These are phyloP conservation scores for Penicillium verhagenii DNA, from an alignment of 495 filamentous ascomycete genomes.

Conservation along the genomic window DNA sequence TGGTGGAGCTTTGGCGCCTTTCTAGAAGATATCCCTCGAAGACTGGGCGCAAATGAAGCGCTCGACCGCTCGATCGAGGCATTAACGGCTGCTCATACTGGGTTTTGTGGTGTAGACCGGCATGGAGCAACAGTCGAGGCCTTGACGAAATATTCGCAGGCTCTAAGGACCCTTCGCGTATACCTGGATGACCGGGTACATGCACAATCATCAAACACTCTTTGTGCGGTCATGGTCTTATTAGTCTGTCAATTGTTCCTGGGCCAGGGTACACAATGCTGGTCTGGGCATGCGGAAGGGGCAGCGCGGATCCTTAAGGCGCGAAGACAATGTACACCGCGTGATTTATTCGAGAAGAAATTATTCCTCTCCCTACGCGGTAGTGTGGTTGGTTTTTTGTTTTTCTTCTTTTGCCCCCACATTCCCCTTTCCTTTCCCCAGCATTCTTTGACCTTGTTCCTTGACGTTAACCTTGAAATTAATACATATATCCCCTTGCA, in stretches of 20 bases:
- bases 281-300: constrained; percentile 42
- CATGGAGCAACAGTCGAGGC: constrained; percentile 17
- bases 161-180: constrained; percentile 31
- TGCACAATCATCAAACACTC: constrained; percentile 37
- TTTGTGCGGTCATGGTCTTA: constrained; percentile 46
- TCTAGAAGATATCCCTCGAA: constrained; percentile 35
- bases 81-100: constrained; percentile 31
- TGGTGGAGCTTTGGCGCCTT: constrained; percentile 42
- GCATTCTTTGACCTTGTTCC: neutral
- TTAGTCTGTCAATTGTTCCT: constrained; percentile 38
- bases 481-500: neutral
- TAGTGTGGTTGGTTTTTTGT: constrained; percentile 33
- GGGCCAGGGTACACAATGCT: constrained; percentile 6
- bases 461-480: too few relatives aligned
- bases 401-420: neutral
- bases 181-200: constrained; percentile 38
- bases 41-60: constrained; percentile 42
- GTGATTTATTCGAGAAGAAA: constrained; percentile 38
- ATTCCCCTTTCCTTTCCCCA: neutral
- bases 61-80: constrained; percentile 41
- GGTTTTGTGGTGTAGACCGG: constrained; percentile 19
- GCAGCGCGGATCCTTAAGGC: constrained; percentile 41
- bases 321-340: constrained; percentile 28
- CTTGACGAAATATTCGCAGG: constrained; percentile 38
- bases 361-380: constrained; percentile 40